Evolutionary conservation across 2,329 filamentous ascomycete genomes (phyloP).

Genomic region (Colletotrichum endophyticum): DNA sequence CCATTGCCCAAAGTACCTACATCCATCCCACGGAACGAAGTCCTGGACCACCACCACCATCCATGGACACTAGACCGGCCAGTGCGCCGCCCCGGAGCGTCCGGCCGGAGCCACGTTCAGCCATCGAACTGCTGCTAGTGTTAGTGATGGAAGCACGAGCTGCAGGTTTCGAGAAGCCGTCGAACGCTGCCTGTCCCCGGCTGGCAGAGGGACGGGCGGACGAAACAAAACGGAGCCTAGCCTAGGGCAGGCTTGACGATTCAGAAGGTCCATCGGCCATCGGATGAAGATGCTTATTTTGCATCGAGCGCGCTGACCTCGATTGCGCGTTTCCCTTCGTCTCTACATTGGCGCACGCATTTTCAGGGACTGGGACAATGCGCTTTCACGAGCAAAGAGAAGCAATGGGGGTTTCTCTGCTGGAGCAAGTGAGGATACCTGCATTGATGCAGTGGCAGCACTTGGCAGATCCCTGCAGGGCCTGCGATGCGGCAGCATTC

Average conservation of each 20-base stretch:
- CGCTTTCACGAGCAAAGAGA: neutral
- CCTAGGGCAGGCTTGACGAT: neutral
- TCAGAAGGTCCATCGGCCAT: neutral
- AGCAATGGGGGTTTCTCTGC: neutral
- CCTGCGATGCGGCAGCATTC: neutral
- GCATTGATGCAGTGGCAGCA: neutral
- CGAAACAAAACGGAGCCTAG: neutral
- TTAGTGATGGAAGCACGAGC: neutral
- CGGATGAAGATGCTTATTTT: neutral
- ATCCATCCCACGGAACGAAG: neutral
- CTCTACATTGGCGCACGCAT: neutral
- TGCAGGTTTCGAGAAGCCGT: constrained; percentile 17
- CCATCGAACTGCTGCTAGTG: neutral
- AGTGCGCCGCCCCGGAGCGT: neutral
- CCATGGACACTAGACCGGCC: neutral
- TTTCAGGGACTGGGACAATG: neutral
- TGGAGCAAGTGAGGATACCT: neutral
- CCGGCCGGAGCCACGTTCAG: neutral
- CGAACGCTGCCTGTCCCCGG: neutral
- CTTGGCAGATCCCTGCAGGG: constrained; percentile 2
- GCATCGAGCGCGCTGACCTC: neutral
- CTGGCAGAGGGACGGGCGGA: neutral
- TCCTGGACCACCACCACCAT: neutral
- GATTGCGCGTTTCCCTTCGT: neutral
- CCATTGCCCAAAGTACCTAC: neutral